Evolutionary conservation across 2,329 filamentous ascomycete species (phyloP), one percentile per base, ranked within the genome.

Genomic region (Penicillium sp.): DNA sequence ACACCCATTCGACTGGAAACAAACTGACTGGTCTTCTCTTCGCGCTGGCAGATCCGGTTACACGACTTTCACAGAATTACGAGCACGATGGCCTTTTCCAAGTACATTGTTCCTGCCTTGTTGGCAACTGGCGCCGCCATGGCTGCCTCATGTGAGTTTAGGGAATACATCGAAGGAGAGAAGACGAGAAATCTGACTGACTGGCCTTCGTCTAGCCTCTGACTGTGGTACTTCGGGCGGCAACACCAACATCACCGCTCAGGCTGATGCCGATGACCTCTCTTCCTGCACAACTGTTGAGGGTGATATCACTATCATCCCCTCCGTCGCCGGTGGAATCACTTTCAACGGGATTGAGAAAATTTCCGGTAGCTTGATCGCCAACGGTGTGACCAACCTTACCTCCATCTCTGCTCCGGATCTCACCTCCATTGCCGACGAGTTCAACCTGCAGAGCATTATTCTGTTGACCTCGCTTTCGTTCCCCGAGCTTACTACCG

Each of bases 401-500:
- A 83, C 83, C 66, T 80, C 78, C 56, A 74, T 97, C 60, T 74
- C 77, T 53, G 87, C 84, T 61, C 71, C 76, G 60, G 79, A 81
- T 55, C 80, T 97, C 62, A 69, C 76, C 62, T 76, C 77, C 51
- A 89, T 99, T 68, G 81, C 80, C 48, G 86, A 88, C 49, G 74
- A 71, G n/a, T 91, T 97, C 79, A 74, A 77, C 58, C 77, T 97
- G 61, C 77, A 82, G 64, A 84, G 84, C 63, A 79, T 91, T 56
- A 89, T 86, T 60, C 77, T 83, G 35, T 81, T 99, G 56, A 84
- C 81, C 65, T 82, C 78, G 56, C 79, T 97, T 59, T 78, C 74
- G 63, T 86, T 96, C 77, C 76, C 81, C 57, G 67, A 77, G 24
- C 85, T 99, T 58, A 81, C 74, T 60, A 76, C 76, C 33, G 85